Evolutionary conservation across 495 filamentous ascomycete genomes (phyloP).

Genomic region (Penicillium verhagenii): DNA sequence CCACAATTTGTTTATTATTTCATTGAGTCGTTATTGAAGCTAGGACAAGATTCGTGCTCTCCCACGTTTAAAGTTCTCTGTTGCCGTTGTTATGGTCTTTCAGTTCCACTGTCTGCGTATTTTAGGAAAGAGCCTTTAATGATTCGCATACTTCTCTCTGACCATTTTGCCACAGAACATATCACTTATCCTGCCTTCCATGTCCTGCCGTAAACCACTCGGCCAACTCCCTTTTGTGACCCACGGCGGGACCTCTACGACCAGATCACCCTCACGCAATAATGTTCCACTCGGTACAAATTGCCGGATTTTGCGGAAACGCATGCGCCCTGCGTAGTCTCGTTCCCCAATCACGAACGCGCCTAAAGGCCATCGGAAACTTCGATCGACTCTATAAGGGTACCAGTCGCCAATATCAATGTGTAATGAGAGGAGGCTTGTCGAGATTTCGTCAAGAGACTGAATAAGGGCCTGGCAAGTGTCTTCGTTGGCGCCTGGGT

Average conservation of each 20-base stretch:
- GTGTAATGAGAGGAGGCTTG: background rate
- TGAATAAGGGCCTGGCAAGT: background rate
- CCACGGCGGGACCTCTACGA: background rate
- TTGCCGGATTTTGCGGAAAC: background rate
- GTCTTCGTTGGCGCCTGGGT: background rate
- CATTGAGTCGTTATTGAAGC: too few species aligned
- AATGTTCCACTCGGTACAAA: background rate
- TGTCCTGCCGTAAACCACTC: background rate
- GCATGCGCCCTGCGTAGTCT: background rate
- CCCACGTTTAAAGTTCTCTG: too few species aligned
- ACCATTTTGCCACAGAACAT: background rate
- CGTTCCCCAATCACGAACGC: background rate
- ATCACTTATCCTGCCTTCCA: background rate
- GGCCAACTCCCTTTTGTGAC: background rate
- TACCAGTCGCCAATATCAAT: background rate
- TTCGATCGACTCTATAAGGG: background rate
- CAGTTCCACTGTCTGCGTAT: too few species aligned
- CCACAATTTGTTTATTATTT: too few species aligned
- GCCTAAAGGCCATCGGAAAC: too few species aligned
- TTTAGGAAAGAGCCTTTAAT: too few species aligned
- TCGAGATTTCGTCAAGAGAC: background rate
- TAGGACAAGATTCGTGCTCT: too few species aligned
- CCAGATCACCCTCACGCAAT: background rate
- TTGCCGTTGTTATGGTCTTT: too few species aligned
- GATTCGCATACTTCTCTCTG: too few species aligned